These are phyloP conservation scores for Suhomyces anneliseae DNA, from an alignment of 1,139 yeast species.

Conservation along the genomic window DNA sequence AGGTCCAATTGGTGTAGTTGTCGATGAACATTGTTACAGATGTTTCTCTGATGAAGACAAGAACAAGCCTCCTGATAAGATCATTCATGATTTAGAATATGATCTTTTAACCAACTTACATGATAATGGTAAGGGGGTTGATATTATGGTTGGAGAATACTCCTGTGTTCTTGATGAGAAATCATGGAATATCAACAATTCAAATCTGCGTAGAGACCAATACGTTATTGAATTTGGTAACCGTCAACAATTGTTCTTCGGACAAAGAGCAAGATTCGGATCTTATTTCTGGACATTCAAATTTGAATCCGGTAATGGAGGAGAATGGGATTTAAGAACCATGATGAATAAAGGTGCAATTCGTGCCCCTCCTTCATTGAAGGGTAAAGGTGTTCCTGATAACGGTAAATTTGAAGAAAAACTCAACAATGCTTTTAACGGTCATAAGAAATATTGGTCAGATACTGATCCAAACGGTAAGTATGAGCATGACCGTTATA, in stretches of 20 bases:
- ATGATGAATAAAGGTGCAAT: slow-evolving; percentile 71
- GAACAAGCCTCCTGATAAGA: slow-evolving; percentile 60
- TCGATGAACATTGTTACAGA: slow-evolving; percentile 85
- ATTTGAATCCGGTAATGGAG: slow-evolving; percentile 86
- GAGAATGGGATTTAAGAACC: slow-evolving; percentile 91
- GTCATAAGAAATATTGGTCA: slow-evolving; percentile 72
- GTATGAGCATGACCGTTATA: slow-evolving; percentile 78
- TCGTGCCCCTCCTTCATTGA: slow-evolving; percentile 21
- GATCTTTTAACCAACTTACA: slow-evolving; percentile 54
- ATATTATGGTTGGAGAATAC: slow-evolving; percentile 83
- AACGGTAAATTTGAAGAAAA: slow-evolving; percentile 44
- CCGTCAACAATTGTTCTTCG: slow-evolving; percentile 44
- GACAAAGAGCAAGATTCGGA: slow-evolving; percentile 61
- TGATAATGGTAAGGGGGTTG: slow-evolving; percentile 53
- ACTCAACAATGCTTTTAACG: slow-evolving; percentile 37
- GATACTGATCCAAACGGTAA: slow-evolving; percentile 53
- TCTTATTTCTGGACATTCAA: slow-evolving; percentile 89
- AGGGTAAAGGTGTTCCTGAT: slow-evolving; percentile 32
- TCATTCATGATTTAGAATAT: slow-evolving; percentile 55
- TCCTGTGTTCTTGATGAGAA: slow-evolving; percentile 81
- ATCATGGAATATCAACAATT: slow-evolving; percentile 63
- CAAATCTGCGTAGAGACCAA: slow-evolving; percentile 44
- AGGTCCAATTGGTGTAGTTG: slow-evolving; percentile 57
- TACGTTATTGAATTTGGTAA: slow-evolving; percentile 41
- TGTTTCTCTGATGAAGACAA: slow-evolving; percentile 81